Evolutionary conservation across 768 basidiomycete genomes (phyloP).

Genomic region (Symmetrospora coprosmae): DNA sequence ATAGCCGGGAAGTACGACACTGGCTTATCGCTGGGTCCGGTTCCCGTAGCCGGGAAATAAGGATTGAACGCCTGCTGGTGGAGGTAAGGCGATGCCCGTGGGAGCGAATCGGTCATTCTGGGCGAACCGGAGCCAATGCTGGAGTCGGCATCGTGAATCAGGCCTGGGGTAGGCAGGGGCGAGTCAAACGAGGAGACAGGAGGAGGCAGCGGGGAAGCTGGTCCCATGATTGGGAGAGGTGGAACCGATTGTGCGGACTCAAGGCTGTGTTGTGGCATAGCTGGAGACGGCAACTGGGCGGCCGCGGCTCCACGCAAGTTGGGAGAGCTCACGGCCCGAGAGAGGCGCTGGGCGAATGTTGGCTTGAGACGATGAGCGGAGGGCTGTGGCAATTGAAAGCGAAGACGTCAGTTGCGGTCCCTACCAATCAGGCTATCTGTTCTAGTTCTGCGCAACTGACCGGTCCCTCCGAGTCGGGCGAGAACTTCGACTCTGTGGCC

Average conservation of each 20-base stretch:
- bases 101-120: not conserved
- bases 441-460: not conserved
- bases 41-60: too few relatives aligned
- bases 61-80: too few relatives aligned
- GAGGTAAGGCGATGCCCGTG: too few relatives aligned
- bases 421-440: too few relatives aligned
- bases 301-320: not conserved
- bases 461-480: slow-evolving; percentile 17
- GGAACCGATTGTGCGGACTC: too few relatives aligned
- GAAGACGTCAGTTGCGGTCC: too few relatives aligned
- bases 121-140: not conserved
- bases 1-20: too few relatives aligned
- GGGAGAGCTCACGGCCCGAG: slow-evolving; percentile 13
- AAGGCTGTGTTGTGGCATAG: too few relatives aligned
- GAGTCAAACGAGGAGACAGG: not conserved
- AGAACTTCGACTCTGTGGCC: not conserved
- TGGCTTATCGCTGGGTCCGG: too few relatives aligned
- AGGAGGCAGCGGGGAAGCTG: not conserved
- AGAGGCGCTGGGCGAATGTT: not conserved
- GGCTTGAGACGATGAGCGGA: not conserved
- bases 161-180: not conserved
- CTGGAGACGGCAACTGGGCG: too few relatives aligned
- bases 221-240: slow-evolving; percentile 3
- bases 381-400: not conserved
- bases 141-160: not conserved